A percentile compares a stretch with the other conserved stretches of the same genome.
Conservation (phyloP, 78 protist genomes). For the Mantamonas sphyraenae region DNA sequence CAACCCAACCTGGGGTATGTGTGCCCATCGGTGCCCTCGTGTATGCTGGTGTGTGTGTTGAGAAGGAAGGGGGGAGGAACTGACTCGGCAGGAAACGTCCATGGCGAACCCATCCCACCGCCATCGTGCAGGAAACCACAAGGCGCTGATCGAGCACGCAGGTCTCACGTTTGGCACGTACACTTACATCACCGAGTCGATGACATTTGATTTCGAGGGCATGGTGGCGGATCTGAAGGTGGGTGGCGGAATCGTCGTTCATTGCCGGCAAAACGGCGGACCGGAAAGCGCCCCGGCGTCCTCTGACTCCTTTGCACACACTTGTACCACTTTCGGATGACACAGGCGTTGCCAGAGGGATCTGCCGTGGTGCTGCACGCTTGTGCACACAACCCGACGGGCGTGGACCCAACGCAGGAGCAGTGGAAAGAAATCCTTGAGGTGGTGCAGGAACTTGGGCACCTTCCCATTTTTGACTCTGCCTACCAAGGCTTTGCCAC, state of each 20-base stretch:
- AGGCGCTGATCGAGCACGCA: conserved; percentile 14
- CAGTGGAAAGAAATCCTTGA: conserved; percentile 82
- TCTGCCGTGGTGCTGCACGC: conserved; percentile 84
- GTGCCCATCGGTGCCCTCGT: no score
- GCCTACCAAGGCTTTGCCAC: conserved; percentile 99
- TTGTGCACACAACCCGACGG: conserved; percentile 99
- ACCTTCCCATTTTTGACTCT: conserved; percentile 78
- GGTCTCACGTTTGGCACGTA: conserved; percentile 15
- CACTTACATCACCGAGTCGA: not conserved
- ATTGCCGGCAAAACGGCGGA: no score
- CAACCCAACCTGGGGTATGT: conserved; percentile 94
- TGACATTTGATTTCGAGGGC: no score
- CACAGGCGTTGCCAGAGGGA: conserved; percentile 42
- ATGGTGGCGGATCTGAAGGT: conserved; percentile 65
- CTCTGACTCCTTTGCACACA: no score
- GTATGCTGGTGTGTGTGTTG: no score
- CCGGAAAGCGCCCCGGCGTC: no score
- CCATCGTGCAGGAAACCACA: no score
- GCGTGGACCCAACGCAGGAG: conserved; percentile 91
- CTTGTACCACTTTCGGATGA: not conserved
- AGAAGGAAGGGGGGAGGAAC: no score
- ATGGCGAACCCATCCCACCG: no score
- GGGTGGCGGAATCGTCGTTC: no score
- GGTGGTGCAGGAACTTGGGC: not conserved
- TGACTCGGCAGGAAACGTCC: no score